Percentiles rank a stretch among this genome's conserved stretches.
phyloP scores from a whole-genome alignment of 2,329 filamentous ascomycete species.

The Aspergillus sp. region DNA sequence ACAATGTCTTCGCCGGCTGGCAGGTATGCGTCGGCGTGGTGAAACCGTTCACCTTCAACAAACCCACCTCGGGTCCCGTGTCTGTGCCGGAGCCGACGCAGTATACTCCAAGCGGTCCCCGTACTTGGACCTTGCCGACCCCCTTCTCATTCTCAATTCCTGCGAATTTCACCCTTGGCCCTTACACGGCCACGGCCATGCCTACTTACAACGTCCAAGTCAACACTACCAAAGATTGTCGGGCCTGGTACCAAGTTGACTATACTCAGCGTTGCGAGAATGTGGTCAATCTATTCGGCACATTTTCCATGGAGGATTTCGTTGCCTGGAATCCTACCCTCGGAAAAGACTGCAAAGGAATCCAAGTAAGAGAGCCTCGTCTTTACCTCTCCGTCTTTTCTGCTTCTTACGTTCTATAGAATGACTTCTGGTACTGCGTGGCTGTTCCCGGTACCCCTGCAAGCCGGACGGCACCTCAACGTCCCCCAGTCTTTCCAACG shows the following conservation, averaged over 20 bases:
- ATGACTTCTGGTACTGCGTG: conserved; percentile 6
- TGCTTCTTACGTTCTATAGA: neutral
- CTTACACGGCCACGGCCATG: neutral
- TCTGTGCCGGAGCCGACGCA: conserved; percentile 1
- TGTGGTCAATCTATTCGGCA: neutral
- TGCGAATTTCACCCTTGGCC: neutral
- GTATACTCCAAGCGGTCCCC: conserved; percentile 1
- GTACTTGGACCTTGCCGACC: neutral
- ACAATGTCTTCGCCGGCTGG: conserved; percentile 8
- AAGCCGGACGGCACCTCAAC: neutral
- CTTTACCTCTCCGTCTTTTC: neutral
- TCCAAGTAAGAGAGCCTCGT: neutral
- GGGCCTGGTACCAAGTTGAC: neutral
- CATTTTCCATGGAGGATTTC: conserved; percentile 10
- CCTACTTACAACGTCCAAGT: neutral
- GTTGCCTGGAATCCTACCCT: conserved; percentile 9
- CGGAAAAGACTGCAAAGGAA: neutral
- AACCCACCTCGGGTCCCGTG: neutral
- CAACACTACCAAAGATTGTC: neutral
- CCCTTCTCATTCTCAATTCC: neutral
- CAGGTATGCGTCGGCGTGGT: conserved; percentile 10
- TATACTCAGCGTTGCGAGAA: neutral
- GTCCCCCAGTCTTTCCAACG: neutral
- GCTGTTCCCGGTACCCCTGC: conserved; percentile 5
- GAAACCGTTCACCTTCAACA: neutral